Base-by-base conservation (phyloP, 2,329 filamentous ascomycete genomes). In the Trichophyton verrucosum region DNA sequence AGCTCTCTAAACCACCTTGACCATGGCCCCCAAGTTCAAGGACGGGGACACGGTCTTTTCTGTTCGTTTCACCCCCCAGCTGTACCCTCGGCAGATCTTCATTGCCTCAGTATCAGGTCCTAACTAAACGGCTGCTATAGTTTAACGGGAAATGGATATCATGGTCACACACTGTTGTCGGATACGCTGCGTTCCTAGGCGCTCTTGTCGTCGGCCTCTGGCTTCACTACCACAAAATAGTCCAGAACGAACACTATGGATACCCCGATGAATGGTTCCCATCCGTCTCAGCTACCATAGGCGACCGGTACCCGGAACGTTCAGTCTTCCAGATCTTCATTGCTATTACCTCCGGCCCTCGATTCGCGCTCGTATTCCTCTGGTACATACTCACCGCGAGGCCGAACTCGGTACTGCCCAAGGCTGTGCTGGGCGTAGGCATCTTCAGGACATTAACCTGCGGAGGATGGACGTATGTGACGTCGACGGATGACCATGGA, bases 271-370 rank as follows among this genome's bases (percentile, higher is more conserved):
- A 96, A 79, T 96, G 91, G 91, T 96, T 96, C 70, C 91, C 91
- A 62, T 96, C 91, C 49, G 91, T 96, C 22, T 96, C 92, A 33
- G 87, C 94, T 46, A 97, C 94, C 40, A 99, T 99, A 76, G 94
- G 94, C 72, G 94, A 99, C 75, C 86, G 91, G 66, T 97, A 96
- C 70, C 94, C 94, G 2, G 94, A 99, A 76, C 87, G 94, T 63
- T 95, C 94, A 15, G 87, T 97, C 69, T 99, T 99, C 74, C 92
- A 95, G 83, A 75, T 99, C 66, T 96, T 97, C 73, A 99, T 99
- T 72, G 92, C 92, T 63, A 86, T 99, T 63, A 96, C 92, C 38
- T 96, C 94, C 51, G 90, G 91, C 62, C 92, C 94, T 70, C 86
- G 94, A 64, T 96, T 99, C 74, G 86, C 87, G 24, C 85, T 99